Base-by-base conservation (phyloP, 768 basidiomycete genomes). In the Agaricus blazei region DNA sequence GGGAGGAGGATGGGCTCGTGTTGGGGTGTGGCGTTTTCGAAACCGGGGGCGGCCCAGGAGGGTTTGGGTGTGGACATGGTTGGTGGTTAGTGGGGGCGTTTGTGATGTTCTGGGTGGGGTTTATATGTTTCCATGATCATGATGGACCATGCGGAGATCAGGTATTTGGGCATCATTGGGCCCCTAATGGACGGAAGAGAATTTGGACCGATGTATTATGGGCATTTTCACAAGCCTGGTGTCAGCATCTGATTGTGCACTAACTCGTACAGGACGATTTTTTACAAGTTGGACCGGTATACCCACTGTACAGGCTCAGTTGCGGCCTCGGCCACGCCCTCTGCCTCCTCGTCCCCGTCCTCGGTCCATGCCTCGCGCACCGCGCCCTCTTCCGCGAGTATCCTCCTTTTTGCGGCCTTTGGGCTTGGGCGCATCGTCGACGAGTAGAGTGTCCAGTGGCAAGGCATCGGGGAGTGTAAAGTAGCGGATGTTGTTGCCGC, bases 401-500 rank as follows among this genome's bases (percentile, higher is more conserved):
- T 87, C 89, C 9, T 91, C 93, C 79, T 96, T 96, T 75, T 90
- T 94, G 70, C 87, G 80, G 44, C 81, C 86, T 69, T 96, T 97
- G 15, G 96, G 94, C 72, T 96, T 95, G 4, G 96, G 97, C 12
- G 94, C 91, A 66, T 99, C 97, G 68, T 99, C 96, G 27, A 99
- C 94, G 7, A 99, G 82, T 6, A 99, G 81, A 23, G 97, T 98
- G 68, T 99, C 96, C 58, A 99, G 76, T 0, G 97, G 96, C 7
- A 99, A 78, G 0, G 95, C 94, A 67, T 99, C 96, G 8, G 97
- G 97, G n/a, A 99, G 86, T 56, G 96, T 85, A 68, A 93, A 96
- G 74, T 98, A 98, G 50, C 96, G 88, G 65, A 99, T 84, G 65
- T 92, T 97, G 78, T 97, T 98, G 37, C 97, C 96, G 51, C 96